Evolutionary conservation across 805 yeast genomes (phyloP).

Genomic region (Millerago galiae): DNA sequence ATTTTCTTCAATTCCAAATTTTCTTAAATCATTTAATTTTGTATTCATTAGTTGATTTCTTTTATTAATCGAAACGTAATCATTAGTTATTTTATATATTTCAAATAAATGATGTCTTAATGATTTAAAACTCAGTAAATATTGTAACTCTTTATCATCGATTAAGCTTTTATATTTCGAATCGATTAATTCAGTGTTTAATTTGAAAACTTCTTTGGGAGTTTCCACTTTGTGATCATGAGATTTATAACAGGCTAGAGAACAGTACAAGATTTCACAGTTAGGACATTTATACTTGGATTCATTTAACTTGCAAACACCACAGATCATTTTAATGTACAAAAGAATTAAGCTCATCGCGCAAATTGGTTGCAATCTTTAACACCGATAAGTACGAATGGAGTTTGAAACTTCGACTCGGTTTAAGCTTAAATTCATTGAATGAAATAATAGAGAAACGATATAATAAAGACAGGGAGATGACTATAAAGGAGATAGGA

Average conservation of each 20-base stretch:
- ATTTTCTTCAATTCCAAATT: conserved; percentile 62
- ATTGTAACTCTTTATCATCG: conserved; percentile 36
- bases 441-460: too few species aligned
- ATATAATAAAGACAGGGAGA: too few species aligned
- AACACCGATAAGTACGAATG: background rate
- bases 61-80: conserved; percentile 48
- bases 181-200: conserved; percentile 10
- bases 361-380: background rate
- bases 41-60: conserved; percentile 54
- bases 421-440: too few species aligned
- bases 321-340: conserved; percentile 6
- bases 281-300: conserved; percentile 55
- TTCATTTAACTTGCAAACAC: conserved; percentile 16
- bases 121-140: conserved; percentile 44
- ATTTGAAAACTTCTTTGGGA: background rate
- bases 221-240: conserved; percentile 22
- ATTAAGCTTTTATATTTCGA: conserved; percentile 26
- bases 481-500: too few species aligned
- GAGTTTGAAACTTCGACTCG: background rate
- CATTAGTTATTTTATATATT: conserved; percentile 42
- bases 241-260: conserved; percentile 53
- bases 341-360: background rate
- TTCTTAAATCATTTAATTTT: conserved; percentile 45
- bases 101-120: conserved; percentile 50
- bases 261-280: conserved; percentile 43